phyloP scores from a whole-genome alignment of 129 eudicot species.

The Helichrysum umbraculigerum region DNA sequence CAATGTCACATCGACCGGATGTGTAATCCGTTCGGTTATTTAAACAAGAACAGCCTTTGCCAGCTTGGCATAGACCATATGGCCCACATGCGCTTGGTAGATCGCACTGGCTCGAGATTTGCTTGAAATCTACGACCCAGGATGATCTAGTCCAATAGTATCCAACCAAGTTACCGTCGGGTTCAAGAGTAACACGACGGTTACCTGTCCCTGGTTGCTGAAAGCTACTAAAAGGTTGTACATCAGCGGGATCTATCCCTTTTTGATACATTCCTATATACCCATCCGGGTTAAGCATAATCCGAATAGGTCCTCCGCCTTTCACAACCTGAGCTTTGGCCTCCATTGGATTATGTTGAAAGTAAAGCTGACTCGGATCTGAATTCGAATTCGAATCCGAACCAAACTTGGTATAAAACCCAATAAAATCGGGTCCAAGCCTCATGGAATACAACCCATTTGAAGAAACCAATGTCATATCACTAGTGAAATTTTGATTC shows the following conservation, averaged over 20 bases:
- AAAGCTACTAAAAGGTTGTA: conserved; percentile 70
- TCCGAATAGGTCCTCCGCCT: conserved; percentile 59
- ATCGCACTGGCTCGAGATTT: conserved; percentile 62
- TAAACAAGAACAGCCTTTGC: conserved; percentile 70
- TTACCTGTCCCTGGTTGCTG: conserved; percentile 64
- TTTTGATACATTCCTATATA: conserved; percentile 85
- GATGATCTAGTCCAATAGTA: conserved; percentile 77
- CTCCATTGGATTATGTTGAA: conserved; percentile 62
- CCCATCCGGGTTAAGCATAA: conserved; percentile 55
- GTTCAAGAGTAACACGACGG: conserved; percentile 65
- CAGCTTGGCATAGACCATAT: conserved; percentile 71
- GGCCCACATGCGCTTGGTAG: conserved; percentile 82
- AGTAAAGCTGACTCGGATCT: conserved; percentile 53
- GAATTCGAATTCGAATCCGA: conserved; percentile 15
- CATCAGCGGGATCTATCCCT: conserved; percentile 62
- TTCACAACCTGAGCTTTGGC: conserved; percentile 54
- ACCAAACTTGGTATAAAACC: conserved; percentile 52
- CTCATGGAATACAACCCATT: conserved; percentile 84
- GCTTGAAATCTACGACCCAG: conserved; percentile 69
- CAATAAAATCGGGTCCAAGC: conserved; percentile 70
- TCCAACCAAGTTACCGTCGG: conserved; percentile 79
- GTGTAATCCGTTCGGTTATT: conserved; percentile 45
- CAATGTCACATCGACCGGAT: conserved; percentile 32
- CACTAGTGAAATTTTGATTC: conserved; percentile 76
- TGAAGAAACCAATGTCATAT: conserved; percentile 69